A percentile compares a stretch with the other conserved stretches of the same genome.
These are phyloP conservation scores for Suhomyces bokatorum DNA, from an alignment of 1,139 yeast genomes.

Conservation along the genomic window DNA sequence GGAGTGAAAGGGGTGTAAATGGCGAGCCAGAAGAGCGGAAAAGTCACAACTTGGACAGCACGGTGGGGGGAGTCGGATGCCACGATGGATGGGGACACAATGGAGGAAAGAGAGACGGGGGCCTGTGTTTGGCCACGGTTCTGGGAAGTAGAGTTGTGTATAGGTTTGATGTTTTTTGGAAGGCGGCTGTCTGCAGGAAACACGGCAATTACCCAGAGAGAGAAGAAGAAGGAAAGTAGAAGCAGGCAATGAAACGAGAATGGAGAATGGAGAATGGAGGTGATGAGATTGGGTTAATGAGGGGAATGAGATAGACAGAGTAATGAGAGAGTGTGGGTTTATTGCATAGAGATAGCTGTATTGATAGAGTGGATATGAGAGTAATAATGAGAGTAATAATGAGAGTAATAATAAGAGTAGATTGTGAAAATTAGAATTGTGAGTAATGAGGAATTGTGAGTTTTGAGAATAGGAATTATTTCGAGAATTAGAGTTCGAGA, in stretches of 20 bases:
- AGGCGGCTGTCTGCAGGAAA: constrained; percentile 5
- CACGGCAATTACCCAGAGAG: neutral
- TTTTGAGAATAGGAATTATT: too few species aligned
- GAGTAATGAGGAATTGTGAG: too few species aligned
- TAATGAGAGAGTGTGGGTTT: too few species aligned
- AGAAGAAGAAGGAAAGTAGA: neutral
- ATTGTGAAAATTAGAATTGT: too few species aligned
- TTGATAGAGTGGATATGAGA: too few species aligned
- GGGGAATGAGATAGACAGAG: too few species aligned
- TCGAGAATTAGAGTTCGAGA: too few species aligned
- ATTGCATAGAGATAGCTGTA: too few species aligned
- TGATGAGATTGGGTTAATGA: too few species aligned
- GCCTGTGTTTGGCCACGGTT: constrained; percentile 1
- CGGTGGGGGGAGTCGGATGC: neutral
- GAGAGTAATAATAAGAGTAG: too few species aligned
- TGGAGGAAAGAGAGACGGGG: neutral
- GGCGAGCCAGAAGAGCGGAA: neutral
- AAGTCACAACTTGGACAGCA: neutral
- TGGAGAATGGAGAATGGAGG: neutral
- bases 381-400: too few species aligned
- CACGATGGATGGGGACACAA: neutral
- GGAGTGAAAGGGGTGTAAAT: neutral
- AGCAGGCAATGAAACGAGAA: neutral
- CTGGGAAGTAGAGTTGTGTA: neutral
- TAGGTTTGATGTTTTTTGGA: constrained; percentile 5